Base-by-base conservation (phyloP, 768 basidiomycete species). In the Boletus sensibilis region DNA sequence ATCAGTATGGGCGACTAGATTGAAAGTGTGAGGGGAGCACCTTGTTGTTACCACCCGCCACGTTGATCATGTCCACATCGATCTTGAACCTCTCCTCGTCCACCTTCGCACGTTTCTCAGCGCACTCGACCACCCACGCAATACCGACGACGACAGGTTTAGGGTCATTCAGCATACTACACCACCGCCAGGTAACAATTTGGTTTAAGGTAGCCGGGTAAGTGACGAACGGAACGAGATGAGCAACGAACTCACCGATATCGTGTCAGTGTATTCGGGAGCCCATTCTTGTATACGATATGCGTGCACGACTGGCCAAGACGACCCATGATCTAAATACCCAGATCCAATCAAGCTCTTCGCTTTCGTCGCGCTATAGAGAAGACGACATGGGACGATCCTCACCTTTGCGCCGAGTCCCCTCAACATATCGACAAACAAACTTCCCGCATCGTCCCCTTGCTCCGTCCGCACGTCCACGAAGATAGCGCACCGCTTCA, bases 121-220 rank as follows among this genome's bases (percentile, higher is more conserved):
- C 87, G 61, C 92, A 95, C 65, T 91, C 86, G 2, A 94, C 89
- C 5, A 95, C 88, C 93, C 93, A 94, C 18, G 84, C 87, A 61
- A 94, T 90, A 9, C 91, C 89, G 16, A 96, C 88, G 16, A 92
- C 85, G 25, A 75, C 61, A 0, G 93, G 93, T 64, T 86, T 80
- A 65, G 69, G 89, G 39, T 91, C 86, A 43, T 82, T 75, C 23
- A 90, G 73, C 46, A 84, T 66, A 50, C 88, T 90, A 34, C 11
- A 42, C 14, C 37, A 31, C 29, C 39, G 4, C 25, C 39, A 21
- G 23, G 16, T 7, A 50, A 42, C 1, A 39, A 33, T 16, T 55
- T 10, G 34, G 40, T 44, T 35, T 9, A n/a, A 35, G 12, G 21
- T 16, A 23, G n/a, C 5, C 3, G 6, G 16, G 4, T 48, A 43